phyloP scores from a whole-genome alignment of 78 protist genomes.

The Dictyostelium capitatum region DNA sequence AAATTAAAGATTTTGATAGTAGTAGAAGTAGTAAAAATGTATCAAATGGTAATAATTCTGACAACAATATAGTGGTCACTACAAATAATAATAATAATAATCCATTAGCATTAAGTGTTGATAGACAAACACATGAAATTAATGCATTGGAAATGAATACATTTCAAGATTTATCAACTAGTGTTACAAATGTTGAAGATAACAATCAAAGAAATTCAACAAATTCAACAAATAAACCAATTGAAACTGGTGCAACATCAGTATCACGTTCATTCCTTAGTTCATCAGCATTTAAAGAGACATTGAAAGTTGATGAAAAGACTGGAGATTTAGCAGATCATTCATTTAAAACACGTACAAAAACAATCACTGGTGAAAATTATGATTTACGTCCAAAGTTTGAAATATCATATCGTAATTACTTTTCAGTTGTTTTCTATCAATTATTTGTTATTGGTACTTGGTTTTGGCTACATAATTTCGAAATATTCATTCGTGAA shows the following conservation, averaged over 20 bases:
- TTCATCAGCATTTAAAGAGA: neutral
- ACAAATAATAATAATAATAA: neutral
- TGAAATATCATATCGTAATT: slow-evolving; percentile 46
- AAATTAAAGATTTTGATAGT: neutral
- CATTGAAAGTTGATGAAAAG: neutral
- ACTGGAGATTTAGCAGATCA: neutral
- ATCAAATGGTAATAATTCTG: neutral
- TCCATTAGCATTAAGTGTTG: neutral
- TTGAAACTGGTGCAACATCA: neutral
- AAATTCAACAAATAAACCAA: no score
- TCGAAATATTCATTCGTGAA: slow-evolving; percentile 33
- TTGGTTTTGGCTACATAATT: slow-evolving; percentile 73
- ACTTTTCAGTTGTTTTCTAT: slow-evolving; percentile 13
- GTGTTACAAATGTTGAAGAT: neutral
- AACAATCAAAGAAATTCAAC: no score
- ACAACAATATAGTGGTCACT: neutral
- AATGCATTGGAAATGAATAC: neutral
- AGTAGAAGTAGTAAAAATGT: neutral
- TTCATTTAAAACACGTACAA: slow-evolving; percentile 6
- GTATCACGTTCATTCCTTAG: neutral
- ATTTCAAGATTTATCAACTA: slow-evolving; percentile 1
- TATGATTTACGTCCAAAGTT: slow-evolving; percentile 37
- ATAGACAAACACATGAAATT: neutral
- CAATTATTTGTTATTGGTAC: slow-evolving; percentile 56
- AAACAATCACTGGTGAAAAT: neutral